Percentiles rank a stretch among this genome's conserved stretches.
These are phyloP conservation scores for Barbatosphaeria neglecta DNA, from an alignment of 495 filamentous ascomycete genomes.

Conservation along the genomic window DNA sequence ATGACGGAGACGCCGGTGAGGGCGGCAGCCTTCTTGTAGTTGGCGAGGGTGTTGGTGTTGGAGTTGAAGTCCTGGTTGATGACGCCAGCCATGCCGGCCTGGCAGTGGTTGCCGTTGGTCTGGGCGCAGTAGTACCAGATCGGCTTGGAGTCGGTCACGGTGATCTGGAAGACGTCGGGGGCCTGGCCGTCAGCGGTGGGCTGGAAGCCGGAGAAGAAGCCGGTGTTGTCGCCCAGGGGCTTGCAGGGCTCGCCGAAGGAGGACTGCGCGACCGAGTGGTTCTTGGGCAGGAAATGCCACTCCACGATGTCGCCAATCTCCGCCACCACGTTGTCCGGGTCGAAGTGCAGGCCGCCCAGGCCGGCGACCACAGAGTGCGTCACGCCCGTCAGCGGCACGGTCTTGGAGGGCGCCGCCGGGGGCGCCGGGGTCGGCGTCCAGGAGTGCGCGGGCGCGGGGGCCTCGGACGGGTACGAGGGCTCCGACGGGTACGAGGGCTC, in stretches of 20 bases:
- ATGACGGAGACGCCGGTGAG: neutral
- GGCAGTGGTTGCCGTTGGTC: slow-evolving; percentile 19
- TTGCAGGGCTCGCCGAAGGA: slow-evolving; percentile 4
- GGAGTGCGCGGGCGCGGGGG: no score
- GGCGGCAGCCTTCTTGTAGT: slow-evolving; percentile 2
- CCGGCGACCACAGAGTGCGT: slow-evolving; percentile 38
- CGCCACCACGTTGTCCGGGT: slow-evolving; percentile 33
- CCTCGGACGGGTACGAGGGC: no score
- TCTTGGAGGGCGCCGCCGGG: neutral
- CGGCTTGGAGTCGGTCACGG: slow-evolving; percentile 20
- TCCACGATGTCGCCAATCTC: slow-evolving; percentile 34
- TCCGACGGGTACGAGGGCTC: no score
- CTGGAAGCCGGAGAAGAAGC: slow-evolving; percentile 8
- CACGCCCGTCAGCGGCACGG: slow-evolving; percentile 1
- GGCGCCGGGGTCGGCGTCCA: no score
- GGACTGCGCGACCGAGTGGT: slow-evolving; percentile 1
- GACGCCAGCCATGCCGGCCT: slow-evolving; percentile 24
- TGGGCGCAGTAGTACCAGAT: slow-evolving; percentile 32
- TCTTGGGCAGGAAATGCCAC: slow-evolving; percentile 39
- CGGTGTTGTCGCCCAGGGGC: slow-evolving; percentile 2
- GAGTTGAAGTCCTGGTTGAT: slow-evolving; percentile 16
- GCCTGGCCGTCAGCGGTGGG: slow-evolving; percentile 1
- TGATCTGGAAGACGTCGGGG: slow-evolving; percentile 11
- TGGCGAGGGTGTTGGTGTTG: slow-evolving; percentile 1
- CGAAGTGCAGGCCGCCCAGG: slow-evolving; percentile 27